A percentile compares a stretch with the other conserved stretches of the same genome.
These are phyloP conservation scores for Ascochyta viciae-villosae DNA, from an alignment of 2,329 filamentous ascomycete genomes.

Conservation along the genomic window DNA sequence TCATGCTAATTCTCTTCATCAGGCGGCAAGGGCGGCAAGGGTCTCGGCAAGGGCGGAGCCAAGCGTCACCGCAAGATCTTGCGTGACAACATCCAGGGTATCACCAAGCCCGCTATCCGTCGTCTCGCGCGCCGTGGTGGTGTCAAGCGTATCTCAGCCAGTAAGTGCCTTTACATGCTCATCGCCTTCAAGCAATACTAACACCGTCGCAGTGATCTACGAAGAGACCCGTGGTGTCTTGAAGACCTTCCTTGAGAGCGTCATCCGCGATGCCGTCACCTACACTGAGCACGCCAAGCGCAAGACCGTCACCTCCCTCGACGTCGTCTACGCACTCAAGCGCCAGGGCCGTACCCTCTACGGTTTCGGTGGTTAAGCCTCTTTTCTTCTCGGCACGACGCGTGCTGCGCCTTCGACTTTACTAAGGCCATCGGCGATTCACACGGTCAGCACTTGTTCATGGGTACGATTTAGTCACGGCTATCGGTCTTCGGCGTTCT, in stretches of 20 bases:
- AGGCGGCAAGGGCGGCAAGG: conserved; percentile 64
- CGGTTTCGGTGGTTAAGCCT: conserved; percentile 83
- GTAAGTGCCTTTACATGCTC: conserved; percentile 47
- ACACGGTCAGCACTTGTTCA: conserved; percentile 34
- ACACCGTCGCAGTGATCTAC: conserved; percentile 68
- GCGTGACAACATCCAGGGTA: conserved; percentile 63
- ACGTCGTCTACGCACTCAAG: conserved; percentile 70
- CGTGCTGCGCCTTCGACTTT: conserved; percentile 17
- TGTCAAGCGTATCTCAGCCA: conserved; percentile 62
- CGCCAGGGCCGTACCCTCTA: conserved; percentile 76
- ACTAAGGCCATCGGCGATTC: conserved; percentile 59
- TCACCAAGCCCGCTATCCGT: conserved; percentile 62
- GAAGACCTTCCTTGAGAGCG: conserved; percentile 79
- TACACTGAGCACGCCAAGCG: conserved; percentile 83
- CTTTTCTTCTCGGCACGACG: conserved; percentile 28
- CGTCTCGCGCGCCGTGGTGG: conserved; percentile 62
- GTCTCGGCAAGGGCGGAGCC: conserved; percentile 62
- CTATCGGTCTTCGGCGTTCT: conserved; percentile 43
- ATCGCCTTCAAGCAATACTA: conserved; percentile 22
- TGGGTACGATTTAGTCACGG: conserved; percentile 37
- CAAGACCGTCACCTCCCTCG: conserved; percentile 77
- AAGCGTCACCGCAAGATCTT: conserved; percentile 64
- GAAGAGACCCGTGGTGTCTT: conserved; percentile 79
- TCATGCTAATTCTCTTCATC: conserved; percentile 42
- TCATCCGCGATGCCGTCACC: conserved; percentile 78